Evolutionary conservation across 306 rosid genomes (phyloP), one percentile per base, ranked within the genome.

Genomic region (Gastrolobium bilobum): DNA sequence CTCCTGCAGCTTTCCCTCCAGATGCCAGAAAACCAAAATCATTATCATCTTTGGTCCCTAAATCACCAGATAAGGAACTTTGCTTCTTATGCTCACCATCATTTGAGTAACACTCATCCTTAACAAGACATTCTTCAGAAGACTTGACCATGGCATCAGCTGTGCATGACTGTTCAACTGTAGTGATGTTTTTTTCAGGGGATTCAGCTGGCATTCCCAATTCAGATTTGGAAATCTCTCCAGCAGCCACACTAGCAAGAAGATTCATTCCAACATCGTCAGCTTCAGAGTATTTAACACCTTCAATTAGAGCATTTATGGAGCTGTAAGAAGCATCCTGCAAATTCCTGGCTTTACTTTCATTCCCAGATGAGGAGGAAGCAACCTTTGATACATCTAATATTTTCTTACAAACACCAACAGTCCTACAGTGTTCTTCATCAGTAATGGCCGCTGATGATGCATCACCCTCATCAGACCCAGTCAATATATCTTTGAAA

Each of bases 241-340:
- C 94, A 40, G 98, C 83, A 57, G 98, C 98, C 77, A 93, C 98
- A n/a, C 93, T 93, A 59, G 98, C 98, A 79, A 93, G 93, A 76
- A 93, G 86, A 82, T 93, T 91, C 97, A 93, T 93, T 66, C 98
- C 98, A 44, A 81, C 88, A 79, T 87, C 93, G 87, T 93, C 98
- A 48, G 88, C 87, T 82, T 90, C 94, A 62, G 98, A 90, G 84
- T 89, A 87, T 82, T 90, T 88, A 4, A 82, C 94, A 83, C 98
- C 91, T 68, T 91, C 98, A 79, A 93, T 80, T 78, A 93, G 83
- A 52, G 94, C 97, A 84, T 91, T 81, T 48, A 93, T 91, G 62
- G 93, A 86, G 88, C 89, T 87, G 65, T 90, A 87, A 51, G 98
- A 88, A 77, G 92, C 93, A 20, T 91, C 94, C 68, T 76, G 86